Conservation (phyloP, 73 alveolate species). For the Symbiodinium pilosum region DNA sequence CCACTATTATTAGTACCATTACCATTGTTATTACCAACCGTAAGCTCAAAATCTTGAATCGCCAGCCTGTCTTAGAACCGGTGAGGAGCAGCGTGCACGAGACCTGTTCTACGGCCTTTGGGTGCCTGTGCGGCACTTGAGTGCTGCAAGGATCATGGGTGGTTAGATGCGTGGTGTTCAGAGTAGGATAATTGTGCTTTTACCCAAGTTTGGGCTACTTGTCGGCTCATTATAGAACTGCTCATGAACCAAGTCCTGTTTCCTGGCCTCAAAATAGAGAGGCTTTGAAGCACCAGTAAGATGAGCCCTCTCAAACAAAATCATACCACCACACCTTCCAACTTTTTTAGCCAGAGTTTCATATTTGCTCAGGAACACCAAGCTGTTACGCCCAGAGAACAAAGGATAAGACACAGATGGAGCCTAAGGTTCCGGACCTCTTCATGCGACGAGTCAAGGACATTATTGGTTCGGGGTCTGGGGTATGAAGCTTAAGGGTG, state of each 20-base stretch:
- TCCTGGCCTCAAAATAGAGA: neutral
- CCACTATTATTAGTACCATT: no score
- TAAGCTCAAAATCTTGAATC: neutral
- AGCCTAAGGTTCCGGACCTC: neutral
- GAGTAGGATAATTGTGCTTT: no score
- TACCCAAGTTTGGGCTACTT: no score
- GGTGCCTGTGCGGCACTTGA: neutral
- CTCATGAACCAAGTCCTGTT: no score
- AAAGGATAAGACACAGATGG: neutral
- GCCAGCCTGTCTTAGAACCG: neutral
- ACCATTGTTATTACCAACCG: neutral
- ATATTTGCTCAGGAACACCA: no score
- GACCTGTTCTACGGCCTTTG: conserved; percentile 98
- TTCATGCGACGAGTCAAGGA: conserved; percentile 12
- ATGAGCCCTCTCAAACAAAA: no score
- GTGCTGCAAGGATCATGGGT: neutral
- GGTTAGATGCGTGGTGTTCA: neutral
- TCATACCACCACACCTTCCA: no score
- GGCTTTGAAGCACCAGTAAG: neutral
- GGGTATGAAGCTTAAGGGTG: neutral
- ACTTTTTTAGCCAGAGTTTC: no score
- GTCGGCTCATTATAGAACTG: no score
- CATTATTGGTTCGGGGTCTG: neutral
- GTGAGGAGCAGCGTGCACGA: conserved; percentile 98
- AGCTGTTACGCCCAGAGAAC: neutral